Conservation (phyloP, 805 yeast genomes). For the Candida ficus region DNA sequence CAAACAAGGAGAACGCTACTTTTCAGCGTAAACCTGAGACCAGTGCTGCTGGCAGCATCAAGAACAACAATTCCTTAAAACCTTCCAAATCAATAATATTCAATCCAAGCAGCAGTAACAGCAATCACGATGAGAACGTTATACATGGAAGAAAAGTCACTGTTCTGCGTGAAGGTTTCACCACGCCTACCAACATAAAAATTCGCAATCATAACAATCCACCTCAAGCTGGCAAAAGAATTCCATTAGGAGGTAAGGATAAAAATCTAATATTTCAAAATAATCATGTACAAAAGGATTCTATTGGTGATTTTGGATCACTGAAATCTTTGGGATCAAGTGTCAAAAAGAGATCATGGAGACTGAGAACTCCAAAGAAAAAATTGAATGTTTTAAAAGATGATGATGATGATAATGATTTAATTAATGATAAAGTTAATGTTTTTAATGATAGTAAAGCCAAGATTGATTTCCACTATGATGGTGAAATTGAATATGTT, state of each 20-base stretch:
- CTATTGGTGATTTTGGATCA: constrained; percentile 1
- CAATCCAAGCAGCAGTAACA: constrained; percentile 1
- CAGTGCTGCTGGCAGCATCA: constrained; percentile 5
- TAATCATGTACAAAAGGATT: constrained; percentile 1
- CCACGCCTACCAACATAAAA: constrained; percentile 7
- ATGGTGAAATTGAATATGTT: constrained; percentile 43
- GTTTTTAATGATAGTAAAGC: constrained; percentile 33
- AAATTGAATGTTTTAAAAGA: constrained; percentile 30
- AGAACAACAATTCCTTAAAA: constrained; percentile 3
- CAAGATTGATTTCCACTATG: constrained; percentile 28
- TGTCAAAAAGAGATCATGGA: constrained; percentile 11
- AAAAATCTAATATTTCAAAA: constrained; percentile 10
- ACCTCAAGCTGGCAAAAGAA: constrained; percentile 12
- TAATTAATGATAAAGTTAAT: constrained; percentile 8
- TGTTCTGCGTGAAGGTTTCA: constrained; percentile 7
- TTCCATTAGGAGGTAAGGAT: constrained; percentile 26
- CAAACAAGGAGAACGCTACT: constrained; percentile 15
- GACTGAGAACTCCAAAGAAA: constrained; percentile 22
- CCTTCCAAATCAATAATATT: constrained; percentile 2
- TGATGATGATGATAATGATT: constrained; percentile 17
- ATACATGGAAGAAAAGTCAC: background rate
- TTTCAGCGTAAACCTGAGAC: background rate
- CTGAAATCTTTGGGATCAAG: constrained; percentile 4
- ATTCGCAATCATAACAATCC: background rate
- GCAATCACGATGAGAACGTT: background rate